Percentiles rank a stretch among this genome's conserved stretches.
Evolutionary conservation across 129 eudicot genomes (phyloP).

Genomic region (Chrysanthemum lavandulifolium): DNA sequence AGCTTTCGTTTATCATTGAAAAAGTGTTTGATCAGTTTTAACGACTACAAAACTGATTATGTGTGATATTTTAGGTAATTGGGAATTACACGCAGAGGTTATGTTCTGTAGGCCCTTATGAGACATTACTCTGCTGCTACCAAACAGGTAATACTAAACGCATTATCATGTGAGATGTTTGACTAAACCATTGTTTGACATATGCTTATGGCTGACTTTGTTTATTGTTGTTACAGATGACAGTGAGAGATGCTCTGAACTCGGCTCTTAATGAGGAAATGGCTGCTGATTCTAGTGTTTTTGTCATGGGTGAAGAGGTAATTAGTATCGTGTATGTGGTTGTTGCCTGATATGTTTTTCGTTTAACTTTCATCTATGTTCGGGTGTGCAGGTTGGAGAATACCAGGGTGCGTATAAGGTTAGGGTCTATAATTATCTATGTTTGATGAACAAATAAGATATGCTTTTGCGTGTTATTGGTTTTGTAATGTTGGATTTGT

Average conservation of each 20-base stretch:
- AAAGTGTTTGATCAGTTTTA: background rate
- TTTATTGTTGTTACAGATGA: constrained; percentile 49
- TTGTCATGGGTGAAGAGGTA: constrained; percentile 97
- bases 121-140: constrained; percentile 29
- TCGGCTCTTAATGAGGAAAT: constrained; percentile 98
- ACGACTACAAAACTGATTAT: background rate
- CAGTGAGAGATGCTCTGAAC: constrained; percentile 89
- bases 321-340: background rate
- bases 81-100: constrained; percentile 19
- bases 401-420: constrained; percentile 99
- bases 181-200: background rate
- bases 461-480: background rate
- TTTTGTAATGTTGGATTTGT: background rate
- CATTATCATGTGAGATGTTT: background rate
- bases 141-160: constrained; percentile 24
- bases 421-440: constrained; percentile 19
- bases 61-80: constrained; percentile 1
- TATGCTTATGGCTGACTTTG: background rate
- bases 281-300: constrained; percentile 93
- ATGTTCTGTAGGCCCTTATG: constrained; percentile 12
- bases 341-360: background rate
- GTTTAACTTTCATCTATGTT: background rate
- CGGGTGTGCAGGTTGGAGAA: constrained; percentile 75
- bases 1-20: background rate
- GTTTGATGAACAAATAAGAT: background rate